Evolutionary conservation across 495 filamentous ascomycete genomes (phyloP), one percentile per base, ranked within the genome.

Genomic region (Penicillium crystallinum): DNA sequence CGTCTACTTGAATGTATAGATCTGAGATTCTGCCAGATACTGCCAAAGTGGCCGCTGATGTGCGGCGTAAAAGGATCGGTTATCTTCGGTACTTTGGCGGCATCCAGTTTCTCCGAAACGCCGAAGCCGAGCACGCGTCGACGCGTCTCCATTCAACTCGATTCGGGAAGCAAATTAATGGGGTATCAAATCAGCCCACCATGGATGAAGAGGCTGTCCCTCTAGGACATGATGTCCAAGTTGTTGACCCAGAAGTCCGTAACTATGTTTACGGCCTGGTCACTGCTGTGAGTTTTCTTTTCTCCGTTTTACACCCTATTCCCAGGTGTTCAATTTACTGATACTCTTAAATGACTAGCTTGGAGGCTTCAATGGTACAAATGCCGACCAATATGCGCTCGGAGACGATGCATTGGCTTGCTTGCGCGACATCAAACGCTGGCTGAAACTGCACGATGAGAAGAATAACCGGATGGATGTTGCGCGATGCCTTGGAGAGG

Each of bases 401-500:
- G 95, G 95, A 62, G 91, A 97, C 64, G 92, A 97, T 68, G 91
- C 95, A 7, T 69, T 95, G 55, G 89, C 91, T 43, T 91, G 89
- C 69, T 77, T 99, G 48, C 88, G 91, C 46, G 95, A 99, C 69
- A 77, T 97, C 36, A 90, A 89, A 57, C 85, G 83, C 79, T 97
- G 95, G 95, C 72, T 99, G 59, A 90, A 87, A 63, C 77, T 95
- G 51, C 95, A 95, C 77, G 95, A 99, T 65, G 87, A 95, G 63
- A 95, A 93, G 66, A 81, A 86, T 48, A 95, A 95, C 61, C 86
- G 93, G 49, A 86, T 95, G 79, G 95, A 99, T 70, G 95, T 97
- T 48, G 91, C 91, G 38, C 80, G 93, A 66, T 96, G 91, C 62
- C 74, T 97, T 49, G 88, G 90, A 62, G 91, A 97, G 64, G 85